phyloP scores from a whole-genome alignment of 192 early-diverging fungal species.

The Linnemannia hyalina region DNA sequence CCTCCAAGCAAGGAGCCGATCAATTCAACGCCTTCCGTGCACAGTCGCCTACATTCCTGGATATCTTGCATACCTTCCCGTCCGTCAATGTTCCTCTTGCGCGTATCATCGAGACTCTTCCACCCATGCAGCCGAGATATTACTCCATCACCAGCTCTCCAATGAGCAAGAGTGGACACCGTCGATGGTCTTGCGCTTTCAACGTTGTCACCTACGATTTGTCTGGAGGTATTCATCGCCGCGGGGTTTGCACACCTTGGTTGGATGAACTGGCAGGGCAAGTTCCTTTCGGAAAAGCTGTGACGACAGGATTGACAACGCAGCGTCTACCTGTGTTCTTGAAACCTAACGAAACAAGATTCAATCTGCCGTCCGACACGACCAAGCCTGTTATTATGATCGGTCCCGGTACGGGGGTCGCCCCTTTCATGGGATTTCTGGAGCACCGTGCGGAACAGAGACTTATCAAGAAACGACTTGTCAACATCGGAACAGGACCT shows the following conservation, averaged over 20 bases:
- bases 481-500: slow-evolving; percentile 31
- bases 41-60: slow-evolving; percentile 81
- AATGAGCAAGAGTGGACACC: slow-evolving; percentile 57
- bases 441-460: slow-evolving; percentile 76
- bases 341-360: slow-evolving; percentile 70
- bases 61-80: slow-evolving; percentile 86
- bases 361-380: slow-evolving; percentile 74
- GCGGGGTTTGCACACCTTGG: slow-evolving; percentile 87
- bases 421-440: slow-evolving; percentile 93
- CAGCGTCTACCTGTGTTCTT: slow-evolving; percentile 65
- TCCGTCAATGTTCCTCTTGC: slow-evolving; percentile 75
- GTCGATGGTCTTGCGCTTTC: slow-evolving; percentile 83
- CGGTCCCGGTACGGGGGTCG: slow-evolving; percentile 95
- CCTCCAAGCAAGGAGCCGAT: slow-evolving; percentile 79
- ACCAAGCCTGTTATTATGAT: slow-evolving; percentile 84
- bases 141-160: slow-evolving; percentile 90
- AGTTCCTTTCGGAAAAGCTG: slow-evolving; percentile 34
- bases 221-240: slow-evolving; percentile 53
- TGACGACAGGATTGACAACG: slow-evolving; percentile 11
- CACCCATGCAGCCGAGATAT: slow-evolving; percentile 85
- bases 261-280: slow-evolving; percentile 74
- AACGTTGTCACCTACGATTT: slow-evolving; percentile 84
- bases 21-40: slow-evolving; percentile 77
- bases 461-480: slow-evolving; percentile 53
- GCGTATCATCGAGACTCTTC: slow-evolving; percentile 82